Conservation (phyloP, 2,329 filamentous ascomycete genomes). For the Fusarium musae region DNA sequence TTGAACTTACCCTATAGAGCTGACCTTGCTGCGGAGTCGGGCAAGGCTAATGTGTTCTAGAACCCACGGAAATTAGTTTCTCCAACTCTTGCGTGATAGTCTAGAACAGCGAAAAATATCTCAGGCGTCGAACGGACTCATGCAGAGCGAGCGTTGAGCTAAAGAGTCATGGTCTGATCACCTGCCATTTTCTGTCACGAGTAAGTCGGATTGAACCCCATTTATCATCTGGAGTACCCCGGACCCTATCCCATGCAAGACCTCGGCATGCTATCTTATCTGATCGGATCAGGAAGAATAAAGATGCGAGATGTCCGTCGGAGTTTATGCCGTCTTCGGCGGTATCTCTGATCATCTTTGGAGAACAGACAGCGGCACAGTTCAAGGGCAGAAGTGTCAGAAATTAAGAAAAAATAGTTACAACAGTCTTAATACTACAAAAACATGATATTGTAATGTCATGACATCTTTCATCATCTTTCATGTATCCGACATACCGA, state of each 20-base stretch:
- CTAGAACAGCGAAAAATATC: neutral
- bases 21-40: fast-evolving
- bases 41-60: neutral
- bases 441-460: neutral
- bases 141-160: neutral
- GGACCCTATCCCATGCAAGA: neutral
- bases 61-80: neutral
- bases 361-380: neutral
- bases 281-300: neutral
- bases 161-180: neutral
- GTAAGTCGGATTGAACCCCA: neutral
- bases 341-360: neutral
- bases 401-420: neutral
- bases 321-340: neutral
- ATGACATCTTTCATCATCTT: neutral
- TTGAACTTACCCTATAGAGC: neutral
- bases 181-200: neutral
- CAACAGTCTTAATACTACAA: fast-evolving
- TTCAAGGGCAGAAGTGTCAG: no score
- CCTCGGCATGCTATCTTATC: constrained; percentile 15
- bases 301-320: neutral
- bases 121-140: neutral
- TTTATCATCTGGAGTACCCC: neutral
- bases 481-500: neutral
- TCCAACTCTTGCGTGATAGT: neutral